Conservation (phyloP, 1,284 basidiomycete species). For the Anthracocystis walkeri region DNA sequence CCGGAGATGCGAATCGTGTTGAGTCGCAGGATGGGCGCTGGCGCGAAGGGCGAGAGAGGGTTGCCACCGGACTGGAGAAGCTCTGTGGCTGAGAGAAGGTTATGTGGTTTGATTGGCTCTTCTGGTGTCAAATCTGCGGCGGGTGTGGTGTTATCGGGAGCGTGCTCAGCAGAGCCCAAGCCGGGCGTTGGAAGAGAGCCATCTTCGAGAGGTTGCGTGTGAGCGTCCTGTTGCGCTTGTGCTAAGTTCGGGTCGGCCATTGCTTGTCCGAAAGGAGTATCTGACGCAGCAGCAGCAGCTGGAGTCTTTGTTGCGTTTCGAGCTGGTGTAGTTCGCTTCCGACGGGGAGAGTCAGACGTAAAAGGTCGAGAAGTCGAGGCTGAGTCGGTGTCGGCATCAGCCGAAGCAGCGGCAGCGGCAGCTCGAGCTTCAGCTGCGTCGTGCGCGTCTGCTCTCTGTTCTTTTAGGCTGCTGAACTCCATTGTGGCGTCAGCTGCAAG, state of each 20-base stretch:
- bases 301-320: background rate
- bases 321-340: background rate
- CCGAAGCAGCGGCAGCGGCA: constrained; percentile 36
- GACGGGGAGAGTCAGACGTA: constrained; percentile 12
- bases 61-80: constrained; percentile 32
- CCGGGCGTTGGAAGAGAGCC: constrained; percentile 21
- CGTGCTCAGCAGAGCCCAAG: constrained; percentile 14
- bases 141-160: background rate
- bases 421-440: constrained; percentile 41
- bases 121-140: background rate
- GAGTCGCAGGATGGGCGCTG: constrained; percentile 70
- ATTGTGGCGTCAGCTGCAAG: constrained; percentile 13
- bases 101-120: constrained; percentile 38
- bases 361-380: constrained; percentile 12
- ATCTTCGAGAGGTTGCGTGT: constrained; percentile 28
- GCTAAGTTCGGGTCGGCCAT: constrained; percentile 21
- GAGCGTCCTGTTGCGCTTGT: constrained; percentile 1
- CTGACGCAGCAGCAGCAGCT: background rate
- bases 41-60: constrained; percentile 25
- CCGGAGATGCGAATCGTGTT: constrained; percentile 84
- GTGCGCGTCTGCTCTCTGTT: constrained; percentile 20
- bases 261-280: constrained; percentile 23
- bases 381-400: constrained; percentile 13
- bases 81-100: constrained; percentile 54
- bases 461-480: constrained; percentile 48